Percentiles rank a stretch among this genome's conserved stretches.
These are phyloP conservation scores for Colletotrichum simmondsii DNA, from an alignment of 2,329 filamentous ascomycete species.

Conservation along the genomic window DNA sequence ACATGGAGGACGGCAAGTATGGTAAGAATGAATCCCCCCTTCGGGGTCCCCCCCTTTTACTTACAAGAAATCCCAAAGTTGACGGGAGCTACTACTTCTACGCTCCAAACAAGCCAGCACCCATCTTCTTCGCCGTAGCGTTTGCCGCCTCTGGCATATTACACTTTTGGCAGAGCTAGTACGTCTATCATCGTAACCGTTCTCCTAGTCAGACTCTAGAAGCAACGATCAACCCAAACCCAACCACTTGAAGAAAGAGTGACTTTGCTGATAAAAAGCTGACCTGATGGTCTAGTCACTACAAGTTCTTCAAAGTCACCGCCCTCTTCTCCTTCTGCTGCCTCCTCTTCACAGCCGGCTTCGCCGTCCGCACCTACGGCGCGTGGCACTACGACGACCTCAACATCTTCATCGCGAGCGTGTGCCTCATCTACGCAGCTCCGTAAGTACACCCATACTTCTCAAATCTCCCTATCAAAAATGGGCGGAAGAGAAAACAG, in stretches of 20 bases:
- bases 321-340: slow-evolving; percentile 64
- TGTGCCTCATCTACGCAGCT: slow-evolving; percentile 48
- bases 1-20: slow-evolving; percentile 46
- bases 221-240: too few relatives aligned
- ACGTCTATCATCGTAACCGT: too few relatives aligned
- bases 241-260: too few relatives aligned
- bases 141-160: slow-evolving; percentile 50
- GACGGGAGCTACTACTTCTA: slow-evolving; percentile 58
- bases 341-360: slow-evolving; percentile 66
- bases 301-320: slow-evolving; percentile 67
- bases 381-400: slow-evolving; percentile 45
- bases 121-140: slow-evolving; percentile 57
- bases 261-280: too few relatives aligned
- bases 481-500: not conserved
- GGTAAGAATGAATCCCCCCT: too few relatives aligned
- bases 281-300: too few relatives aligned
- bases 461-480: not conserved
- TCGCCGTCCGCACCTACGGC: slow-evolving; percentile 53
- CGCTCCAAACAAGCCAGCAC: slow-evolving; percentile 58
- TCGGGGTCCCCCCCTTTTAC: too few relatives aligned
- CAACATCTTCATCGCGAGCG: slow-evolving; percentile 45
- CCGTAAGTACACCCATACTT: slow-evolving; percentile 40
- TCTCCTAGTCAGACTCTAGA: too few relatives aligned
- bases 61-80: slow-evolving; percentile 41
- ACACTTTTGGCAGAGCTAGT: slow-evolving; percentile 60